These are phyloP conservation scores for Linnemannia elongata DNA, from an alignment of 192 early-diverging fungal genomes.

Conservation along the genomic window DNA sequence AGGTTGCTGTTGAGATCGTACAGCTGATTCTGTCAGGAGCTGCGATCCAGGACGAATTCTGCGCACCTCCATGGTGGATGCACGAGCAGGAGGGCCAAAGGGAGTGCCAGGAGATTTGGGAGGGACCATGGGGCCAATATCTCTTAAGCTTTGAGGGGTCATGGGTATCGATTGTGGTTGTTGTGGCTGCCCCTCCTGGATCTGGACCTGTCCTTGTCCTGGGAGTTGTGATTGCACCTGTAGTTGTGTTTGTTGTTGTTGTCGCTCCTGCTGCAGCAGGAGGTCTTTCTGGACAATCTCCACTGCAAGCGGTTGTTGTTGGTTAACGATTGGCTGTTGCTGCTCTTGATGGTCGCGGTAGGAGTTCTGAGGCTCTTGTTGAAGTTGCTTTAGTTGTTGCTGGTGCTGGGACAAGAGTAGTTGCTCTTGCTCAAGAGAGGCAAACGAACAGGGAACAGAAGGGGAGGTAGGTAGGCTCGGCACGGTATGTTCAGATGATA, in stretches of 20 bases:
- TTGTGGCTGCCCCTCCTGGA: neutral
- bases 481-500: slow-evolving; percentile 3
- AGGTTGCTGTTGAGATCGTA: neutral
- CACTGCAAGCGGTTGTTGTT: neutral
- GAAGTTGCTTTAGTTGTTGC: slow-evolving; percentile 7
- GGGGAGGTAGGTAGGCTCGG: slow-evolving; percentile 1
- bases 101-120: neutral
- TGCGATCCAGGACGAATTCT: slow-evolving; percentile 15
- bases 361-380: neutral
- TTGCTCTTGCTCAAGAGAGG: neutral
- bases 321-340: neutral
- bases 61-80: slow-evolving; percentile 26
- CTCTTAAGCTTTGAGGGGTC: neutral
- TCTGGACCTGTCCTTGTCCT: neutral
- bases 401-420: neutral
- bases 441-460: neutral
- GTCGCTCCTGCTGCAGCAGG: neutral
- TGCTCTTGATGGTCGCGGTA: neutral
- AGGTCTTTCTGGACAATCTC: neutral
- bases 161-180: neutral
- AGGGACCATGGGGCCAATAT: neutral
- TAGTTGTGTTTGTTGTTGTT: slow-evolving; percentile 4
- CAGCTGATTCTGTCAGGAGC: neutral
- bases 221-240: slow-evolving; percentile 16
- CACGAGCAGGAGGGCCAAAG: slow-evolving; percentile 12